Evolutionary conservation across 176 grass and related monocot species (phyloP).

Genomic region (Phragmites australis): DNA sequence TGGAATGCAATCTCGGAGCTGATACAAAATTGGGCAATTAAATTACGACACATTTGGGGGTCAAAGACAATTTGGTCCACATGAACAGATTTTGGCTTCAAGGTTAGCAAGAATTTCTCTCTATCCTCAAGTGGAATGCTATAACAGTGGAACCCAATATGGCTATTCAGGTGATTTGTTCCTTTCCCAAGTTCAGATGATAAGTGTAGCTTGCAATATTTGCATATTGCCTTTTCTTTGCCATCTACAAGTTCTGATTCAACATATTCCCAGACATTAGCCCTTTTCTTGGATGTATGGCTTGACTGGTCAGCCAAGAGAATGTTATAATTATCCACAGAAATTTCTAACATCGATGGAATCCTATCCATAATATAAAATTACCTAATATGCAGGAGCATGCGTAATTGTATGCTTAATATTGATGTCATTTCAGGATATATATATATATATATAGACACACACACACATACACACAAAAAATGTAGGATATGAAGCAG

Average conservation of each 20-base stretch:
- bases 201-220: neutral
- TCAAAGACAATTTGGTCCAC: neutral
- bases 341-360: too few species aligned
- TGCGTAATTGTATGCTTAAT: too few species aligned
- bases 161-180: neutral
- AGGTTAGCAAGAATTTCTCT: neutral
- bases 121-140: neutral
- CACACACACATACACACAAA: too few species aligned
- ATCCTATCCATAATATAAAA: too few species aligned
- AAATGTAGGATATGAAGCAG: too few species aligned
- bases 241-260: neutral
- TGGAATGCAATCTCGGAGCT: neutral
- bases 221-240: neutral
- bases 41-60: neutral
- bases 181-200: neutral
- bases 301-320: neutral
- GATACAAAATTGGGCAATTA: neutral
- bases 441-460: too few species aligned
- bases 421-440: too few species aligned
- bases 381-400: too few species aligned
- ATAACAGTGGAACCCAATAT: neutral
- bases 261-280: neutral
- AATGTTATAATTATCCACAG: too few species aligned
- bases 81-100: neutral
- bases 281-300: neutral